Percentiles rank a stretch among this genome's conserved stretches.
Evolutionary conservation across 163 green algal genomes (phyloP).

Genomic region (Chlamydomonas reinhardtii): DNA sequence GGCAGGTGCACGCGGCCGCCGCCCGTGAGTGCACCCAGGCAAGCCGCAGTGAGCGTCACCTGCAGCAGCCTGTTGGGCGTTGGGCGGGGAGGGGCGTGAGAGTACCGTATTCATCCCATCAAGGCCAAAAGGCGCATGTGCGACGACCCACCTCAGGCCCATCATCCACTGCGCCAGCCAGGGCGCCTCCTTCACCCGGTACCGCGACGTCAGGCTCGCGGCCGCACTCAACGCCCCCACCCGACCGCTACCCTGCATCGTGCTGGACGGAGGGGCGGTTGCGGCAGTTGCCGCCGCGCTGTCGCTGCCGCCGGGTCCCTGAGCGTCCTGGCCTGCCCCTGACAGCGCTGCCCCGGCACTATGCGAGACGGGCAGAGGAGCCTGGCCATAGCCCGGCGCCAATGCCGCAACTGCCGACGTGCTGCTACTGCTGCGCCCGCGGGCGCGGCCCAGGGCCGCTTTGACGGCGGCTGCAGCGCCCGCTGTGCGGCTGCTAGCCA

Average conservation of each 20-base stretch:
- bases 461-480: too few species aligned
- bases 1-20: background rate
- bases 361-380: background rate
- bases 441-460: too few species aligned
- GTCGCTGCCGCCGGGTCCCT: background rate
- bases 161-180: constrained; percentile 28
- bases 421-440: too few species aligned
- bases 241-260: background rate
- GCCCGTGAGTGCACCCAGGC: background rate
- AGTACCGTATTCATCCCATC: too few species aligned
- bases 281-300: background rate
- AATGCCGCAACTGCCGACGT: background rate
- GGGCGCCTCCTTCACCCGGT: background rate
- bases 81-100: background rate
- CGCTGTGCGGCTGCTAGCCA: too few species aligned
- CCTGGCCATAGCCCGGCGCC: background rate
- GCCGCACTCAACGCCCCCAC: background rate
- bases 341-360: background rate
- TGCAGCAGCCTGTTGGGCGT: constrained; percentile 3
- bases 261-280: too few species aligned
- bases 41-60: background rate
- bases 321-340: background rate
- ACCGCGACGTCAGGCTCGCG: background rate
- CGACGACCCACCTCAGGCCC: constrained; percentile 1
- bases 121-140: too few species aligned